These are phyloP conservation scores for Dactylellina drechsleri DNA, from an alignment of 2,329 filamentous ascomycete species.

Conservation along the genomic window DNA sequence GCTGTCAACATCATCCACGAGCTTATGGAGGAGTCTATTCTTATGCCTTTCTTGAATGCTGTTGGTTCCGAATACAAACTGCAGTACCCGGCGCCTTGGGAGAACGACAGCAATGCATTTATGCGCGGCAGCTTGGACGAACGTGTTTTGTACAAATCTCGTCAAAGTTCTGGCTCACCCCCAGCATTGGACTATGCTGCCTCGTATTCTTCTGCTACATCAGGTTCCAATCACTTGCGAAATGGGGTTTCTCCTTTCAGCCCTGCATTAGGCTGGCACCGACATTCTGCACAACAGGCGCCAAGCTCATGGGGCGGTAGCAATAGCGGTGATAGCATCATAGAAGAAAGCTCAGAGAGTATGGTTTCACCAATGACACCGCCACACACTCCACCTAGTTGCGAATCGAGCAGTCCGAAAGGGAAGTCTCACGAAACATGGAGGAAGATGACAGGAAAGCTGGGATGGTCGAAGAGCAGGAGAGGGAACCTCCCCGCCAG, in stretches of 20 bases:
- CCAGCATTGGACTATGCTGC: conserved; percentile 57
- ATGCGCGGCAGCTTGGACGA: conserved; percentile 57
- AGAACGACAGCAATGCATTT: conserved; percentile 61
- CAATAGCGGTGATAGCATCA: conserved; percentile 58
- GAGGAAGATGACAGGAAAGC: conserved; percentile 67
- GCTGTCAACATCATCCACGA: conserved; percentile 91
- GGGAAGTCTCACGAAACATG: conserved; percentile 65
- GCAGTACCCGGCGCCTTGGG: conserved; percentile 61
- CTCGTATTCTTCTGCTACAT: conserved; percentile 57
- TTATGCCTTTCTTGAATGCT: conserved; percentile 87
- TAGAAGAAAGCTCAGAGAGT: conserved; percentile 65
- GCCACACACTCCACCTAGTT: conserved; percentile 66
- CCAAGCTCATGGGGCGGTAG: conserved; percentile 56
- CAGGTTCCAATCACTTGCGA: conserved; percentile 55
- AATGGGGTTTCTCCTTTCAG: conserved; percentile 57
- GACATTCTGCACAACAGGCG: conserved; percentile 54
- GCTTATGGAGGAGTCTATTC: conserved; percentile 95
- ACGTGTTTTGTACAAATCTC: conserved; percentile 52
- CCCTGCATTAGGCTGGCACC: conserved; percentile 58
- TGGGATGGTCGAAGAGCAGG: conserved; percentile 59
- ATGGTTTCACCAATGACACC: conserved; percentile 65
- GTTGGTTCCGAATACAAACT: conserved; percentile 62
- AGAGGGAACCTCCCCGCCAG: conserved; percentile 38
- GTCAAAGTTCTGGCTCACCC: conserved; percentile 57
- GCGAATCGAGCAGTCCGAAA: conserved; percentile 63